Conservation (phyloP, 495 filamentous ascomycete genomes). For the Hyaloscypha hepaticicola region DNA sequence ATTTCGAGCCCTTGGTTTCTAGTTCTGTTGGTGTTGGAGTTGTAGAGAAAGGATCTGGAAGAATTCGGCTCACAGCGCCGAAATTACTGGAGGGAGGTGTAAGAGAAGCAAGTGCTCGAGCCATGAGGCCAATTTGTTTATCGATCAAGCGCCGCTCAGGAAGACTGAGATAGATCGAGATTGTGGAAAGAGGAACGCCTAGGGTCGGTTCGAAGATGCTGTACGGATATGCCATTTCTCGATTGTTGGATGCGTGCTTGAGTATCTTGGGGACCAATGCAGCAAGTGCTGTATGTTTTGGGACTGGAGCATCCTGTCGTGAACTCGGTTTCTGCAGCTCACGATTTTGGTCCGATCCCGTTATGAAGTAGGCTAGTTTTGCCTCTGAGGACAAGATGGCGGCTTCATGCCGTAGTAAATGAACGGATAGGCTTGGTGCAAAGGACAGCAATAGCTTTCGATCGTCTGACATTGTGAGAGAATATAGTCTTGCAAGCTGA, state of each 20-base stretch:
- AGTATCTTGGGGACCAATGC: constrained; percentile 31
- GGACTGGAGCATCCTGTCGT: neutral
- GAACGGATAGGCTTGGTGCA: constrained; percentile 48
- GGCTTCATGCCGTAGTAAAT: constrained; percentile 58
- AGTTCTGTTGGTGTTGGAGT: constrained; percentile 35
- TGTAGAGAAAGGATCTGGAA: constrained; percentile 45
- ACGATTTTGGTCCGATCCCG: neutral
- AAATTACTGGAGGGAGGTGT: constrained; percentile 41
- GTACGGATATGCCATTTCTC: constrained; percentile 46
- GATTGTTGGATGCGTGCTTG: constrained; percentile 47
- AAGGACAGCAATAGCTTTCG: constrained; percentile 52
- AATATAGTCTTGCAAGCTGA: constrained; percentile 51
- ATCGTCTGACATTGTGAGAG: constrained; percentile 54
- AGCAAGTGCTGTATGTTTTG: neutral
- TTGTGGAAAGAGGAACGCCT: constrained; percentile 34
- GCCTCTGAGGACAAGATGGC: constrained; percentile 57
- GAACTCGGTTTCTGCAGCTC: neutral
- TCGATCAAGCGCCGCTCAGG: constrained; percentile 24
- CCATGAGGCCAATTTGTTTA: constrained; percentile 44
- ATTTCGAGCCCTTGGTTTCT: constrained; percentile 45
- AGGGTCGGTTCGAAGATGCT: constrained; percentile 53
- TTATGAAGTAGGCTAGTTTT: constrained; percentile 28
- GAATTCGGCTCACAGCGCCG: constrained; percentile 40
- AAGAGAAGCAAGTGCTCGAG: constrained; percentile 47
- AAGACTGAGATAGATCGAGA: constrained; percentile 25